Evolutionary conservation across 139 green algal species (phyloP), one percentile per base, ranked within the genome.

Genomic region (Chlorella vulgaris): DNA sequence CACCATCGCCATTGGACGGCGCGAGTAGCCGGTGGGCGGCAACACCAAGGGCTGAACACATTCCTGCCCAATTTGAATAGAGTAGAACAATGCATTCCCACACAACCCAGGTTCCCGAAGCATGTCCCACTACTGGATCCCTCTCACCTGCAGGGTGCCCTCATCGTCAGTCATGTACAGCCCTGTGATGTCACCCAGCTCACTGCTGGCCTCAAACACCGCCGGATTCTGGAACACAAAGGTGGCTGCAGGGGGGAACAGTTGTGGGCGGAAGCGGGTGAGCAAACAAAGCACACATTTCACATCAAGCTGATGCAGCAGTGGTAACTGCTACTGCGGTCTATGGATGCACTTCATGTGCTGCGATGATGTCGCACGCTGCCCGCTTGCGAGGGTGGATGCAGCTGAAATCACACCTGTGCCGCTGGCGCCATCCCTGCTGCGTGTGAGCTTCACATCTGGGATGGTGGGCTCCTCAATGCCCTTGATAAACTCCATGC

Each of bases 111-210:
- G 36, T n/a, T n/a, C n/a, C n/a, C n/a, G n/a, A n/a, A n/a, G n/a
- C n/a, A n/a, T n/a, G n/a, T n/a, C n/a, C n/a, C n/a, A n/a, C n/a
- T n/a, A n/a, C n/a, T n/a, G n/a, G n/a, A n/a, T n/a, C n/a, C n/a
- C n/a, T n/a, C 73, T 53, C 42, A 70, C 63, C 36, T 42, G 53
- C 51, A 79, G 50, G 35, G 51, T 83, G 85, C 94, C 93, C 87
- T 99, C 97, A 40, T 98, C 95, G 78, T 99, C 97, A 39, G 93
- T 85, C 90, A 99, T 91, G 89, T 97, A 99, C 67, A 99, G 86
- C 7, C 96, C 96, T 19, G 95, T 98, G 82, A 98, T 98, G 33
- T 98, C 95, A 3, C 95, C 95, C 69, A 94, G 83, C 85, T 98
- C 94, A 33, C 66, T 80, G 35, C 84, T 87, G 15, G 90, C 90